A percentile compares a stretch with the other conserved stretches of the same genome.
Evolutionary conservation across 2,329 filamentous ascomycete genomes (phyloP).

Genomic region (Phialophora verrucosa): DNA sequence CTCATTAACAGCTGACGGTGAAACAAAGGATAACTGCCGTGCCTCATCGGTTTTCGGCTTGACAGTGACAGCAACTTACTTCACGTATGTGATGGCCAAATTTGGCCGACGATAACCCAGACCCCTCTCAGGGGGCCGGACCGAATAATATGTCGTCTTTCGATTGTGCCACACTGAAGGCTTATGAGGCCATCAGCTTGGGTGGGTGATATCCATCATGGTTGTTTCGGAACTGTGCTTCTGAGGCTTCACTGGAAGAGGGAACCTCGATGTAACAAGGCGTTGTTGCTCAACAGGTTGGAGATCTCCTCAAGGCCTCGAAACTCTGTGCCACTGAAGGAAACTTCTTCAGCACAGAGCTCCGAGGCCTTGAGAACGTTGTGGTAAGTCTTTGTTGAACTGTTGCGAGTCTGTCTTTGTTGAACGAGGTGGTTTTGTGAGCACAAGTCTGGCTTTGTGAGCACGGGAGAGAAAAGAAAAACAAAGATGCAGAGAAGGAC

Average conservation of each 20-base stretch:
- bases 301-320: slow-evolving; percentile 18
- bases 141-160: background rate
- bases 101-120: background rate
- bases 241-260: background rate
- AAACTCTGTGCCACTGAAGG: background rate
- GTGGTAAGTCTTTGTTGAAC: background rate
- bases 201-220: background rate
- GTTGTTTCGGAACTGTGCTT: background rate
- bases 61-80: background rate
- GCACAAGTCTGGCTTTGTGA: slow-evolving; percentile 8
- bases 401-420: background rate
- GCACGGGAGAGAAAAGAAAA: background rate
- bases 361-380: slow-evolving; percentile 21
- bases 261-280: background rate
- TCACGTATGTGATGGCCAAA: background rate
- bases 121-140: background rate
- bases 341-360: background rate
- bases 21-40: background rate
- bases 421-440: no score
- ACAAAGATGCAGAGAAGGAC: slow-evolving; percentile 1
- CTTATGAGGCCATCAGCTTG: background rate
- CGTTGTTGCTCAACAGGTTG: background rate
- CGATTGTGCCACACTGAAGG: background rate
- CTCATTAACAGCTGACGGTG: slow-evolving; percentile 1
- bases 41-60: background rate